Evolutionary conservation across 331 rosid genomes (phyloP), one percentile per base, ranked within the genome.

Genomic region (Dryas integrifolia): DNA sequence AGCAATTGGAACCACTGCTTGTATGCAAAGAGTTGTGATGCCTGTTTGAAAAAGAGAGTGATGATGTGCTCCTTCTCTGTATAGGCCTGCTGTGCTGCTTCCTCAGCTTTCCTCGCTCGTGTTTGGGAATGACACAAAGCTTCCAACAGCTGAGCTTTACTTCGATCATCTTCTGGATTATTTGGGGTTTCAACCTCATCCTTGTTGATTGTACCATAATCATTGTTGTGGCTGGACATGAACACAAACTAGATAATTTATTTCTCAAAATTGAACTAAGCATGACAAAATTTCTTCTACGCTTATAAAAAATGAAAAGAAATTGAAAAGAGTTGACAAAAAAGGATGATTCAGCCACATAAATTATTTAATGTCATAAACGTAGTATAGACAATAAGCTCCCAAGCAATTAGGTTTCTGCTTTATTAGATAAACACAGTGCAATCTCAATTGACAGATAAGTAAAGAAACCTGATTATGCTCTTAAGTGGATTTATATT

Each of bases 51-150:
- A 67, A 93, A 88, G 65, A 93, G 92, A 7, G 86, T 70, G 56
- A 89, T 65, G 47, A 93, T 72, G 77, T 89, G 97, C 82, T 91
- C 96, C 88, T 89, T 93, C 86, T 93, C 98, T 1, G 65, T 84
- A 82, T 80, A 79, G 24, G 96, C 96, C 82, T 80, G 72, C 64
- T 91, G 83, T 3, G 97, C 98, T 2, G 96, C 97, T 48, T 86
- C 66, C 85, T 93, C 97, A 4, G 98, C 98, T 55, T 89, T 89
- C 85, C 98, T 86, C 4, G 98, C 97, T 70, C 98, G 86, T 41
- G 92, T 90, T 84, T 91, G 97, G 69, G 98, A 93, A 75, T 89
- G 92, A 61, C 96, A 86, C 35, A 93, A 74, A 11, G 98, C 98
- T 81, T 89, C 92, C 77, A 91, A 69, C 79, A 93, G 81, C 85